Base-by-base conservation (phyloP, 805 yeast species). In the Saccharomycopsis fibuligera region DNA sequence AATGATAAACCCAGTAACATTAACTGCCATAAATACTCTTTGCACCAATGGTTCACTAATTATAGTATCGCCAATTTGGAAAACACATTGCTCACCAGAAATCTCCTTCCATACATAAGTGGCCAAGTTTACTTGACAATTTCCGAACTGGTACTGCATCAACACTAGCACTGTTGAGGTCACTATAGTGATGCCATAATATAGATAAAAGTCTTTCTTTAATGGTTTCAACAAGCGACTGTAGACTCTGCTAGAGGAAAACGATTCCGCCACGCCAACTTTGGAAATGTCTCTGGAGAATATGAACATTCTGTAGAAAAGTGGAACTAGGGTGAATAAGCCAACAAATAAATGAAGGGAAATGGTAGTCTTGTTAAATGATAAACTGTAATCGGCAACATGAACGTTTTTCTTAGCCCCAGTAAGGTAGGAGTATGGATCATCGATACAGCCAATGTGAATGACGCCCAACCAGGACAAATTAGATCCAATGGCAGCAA, bases 1-100 rank as follows among this genome's bases (percentile, higher is more conserved):
- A 8, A 31, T 46, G 55, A 14, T 46, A 8, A 44, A 33, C 8
- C 17, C 23, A n/a, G 19, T 29, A 37, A 50, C 53, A 48, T 12
- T 23, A 2, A 24, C 27, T 3, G 17, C 30, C 16, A 16, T 25
- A 10, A 40, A 40, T 6, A 40, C 14, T 24, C n/a, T n/a, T n/a
- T n/a, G n/a, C n/a, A n/a, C n/a, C n/a, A n/a, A n/a, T n/a, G n/a
- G n/a, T n/a, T n/a, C n/a, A n/a, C n/a, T n/a, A n/a, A n/a, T n/a
- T n/a, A n/a, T n/a, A n/a, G n/a, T n/a, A n/a, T n/a, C n/a, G n/a
- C n/a, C n/a, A n/a, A n/a, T n/a, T n/a, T n/a, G n/a, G n/a, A n/a
- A n/a, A n/a, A n/a, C n/a, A n/a, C n/a, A n/a, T n/a, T n/a, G n/a
- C n/a, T n/a, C n/a, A n/a, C n/a, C n/a, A n/a, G n/a, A n/a, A n/a